phyloP scores from a whole-genome alignment of 2,329 filamentous ascomycete genomes.

The Juglanconis sp. region DNA sequence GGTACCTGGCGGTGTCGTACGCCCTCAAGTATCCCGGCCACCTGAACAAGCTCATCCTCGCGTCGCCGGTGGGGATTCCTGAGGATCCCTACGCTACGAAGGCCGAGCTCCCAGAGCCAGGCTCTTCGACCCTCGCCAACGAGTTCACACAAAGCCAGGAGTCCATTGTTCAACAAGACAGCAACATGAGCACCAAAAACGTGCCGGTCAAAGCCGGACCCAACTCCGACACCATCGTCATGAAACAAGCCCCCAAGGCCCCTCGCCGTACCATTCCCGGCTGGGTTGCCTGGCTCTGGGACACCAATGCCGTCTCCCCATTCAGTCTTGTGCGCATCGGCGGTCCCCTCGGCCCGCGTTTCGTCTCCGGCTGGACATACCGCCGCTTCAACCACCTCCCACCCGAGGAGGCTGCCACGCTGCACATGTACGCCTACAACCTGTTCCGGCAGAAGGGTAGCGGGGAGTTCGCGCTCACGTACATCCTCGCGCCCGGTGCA shows the following conservation, averaged over 20 bases:
- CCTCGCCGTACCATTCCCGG: slow-evolving; percentile 63
- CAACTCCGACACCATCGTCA: slow-evolving; percentile 30
- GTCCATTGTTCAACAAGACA: slow-evolving; percentile 37
- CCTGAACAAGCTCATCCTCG: slow-evolving; percentile 93
- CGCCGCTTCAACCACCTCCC: slow-evolving; percentile 89
- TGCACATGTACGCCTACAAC: slow-evolving; percentile 92
- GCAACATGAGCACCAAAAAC: slow-evolving; percentile 30
- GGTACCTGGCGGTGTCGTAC: slow-evolving; percentile 93
- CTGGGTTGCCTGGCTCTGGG: slow-evolving; percentile 94
- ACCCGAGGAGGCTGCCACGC: slow-evolving; percentile 70
- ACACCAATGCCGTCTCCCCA: slow-evolving; percentile 83
- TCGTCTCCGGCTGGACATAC: slow-evolving; percentile 93
- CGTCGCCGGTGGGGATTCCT: slow-evolving; percentile 89
- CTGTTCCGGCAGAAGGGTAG: slow-evolving; percentile 90
- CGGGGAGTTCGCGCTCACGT: slow-evolving; percentile 89
- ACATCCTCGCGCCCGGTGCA: slow-evolving; percentile 89
- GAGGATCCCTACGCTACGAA: slow-evolving; percentile 88
- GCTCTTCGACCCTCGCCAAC: slow-evolving; percentile 67
- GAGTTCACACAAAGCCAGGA: slow-evolving; percentile 78
- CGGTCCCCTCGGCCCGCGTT: slow-evolving; percentile 83
- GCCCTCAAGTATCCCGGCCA: slow-evolving; percentile 93
- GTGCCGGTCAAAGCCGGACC: slow-evolving; percentile 35
- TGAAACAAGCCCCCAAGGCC: slow-evolving; percentile 30
- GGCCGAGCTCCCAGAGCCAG: slow-evolving; percentile 74
- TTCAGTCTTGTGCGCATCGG: slow-evolving; percentile 87